phyloP scores from a whole-genome alignment of 345 rosid genomes.

The Mallotus nudiflorus region DNA sequence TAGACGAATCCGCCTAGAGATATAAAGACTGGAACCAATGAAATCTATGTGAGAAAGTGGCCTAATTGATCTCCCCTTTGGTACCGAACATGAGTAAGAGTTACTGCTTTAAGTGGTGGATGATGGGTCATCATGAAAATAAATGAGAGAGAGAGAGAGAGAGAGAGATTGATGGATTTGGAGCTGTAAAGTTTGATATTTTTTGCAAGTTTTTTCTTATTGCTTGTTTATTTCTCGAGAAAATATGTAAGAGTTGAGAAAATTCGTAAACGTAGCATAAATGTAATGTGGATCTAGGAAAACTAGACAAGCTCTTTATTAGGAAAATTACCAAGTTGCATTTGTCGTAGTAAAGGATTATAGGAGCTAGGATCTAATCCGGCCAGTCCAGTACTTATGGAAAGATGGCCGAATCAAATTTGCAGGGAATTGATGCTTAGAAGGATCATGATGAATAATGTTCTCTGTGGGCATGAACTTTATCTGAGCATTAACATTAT shows the following conservation, averaged over 20 bases:
- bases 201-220: too few relatives aligned
- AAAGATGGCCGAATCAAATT: too few relatives aligned
- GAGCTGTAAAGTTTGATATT: too few relatives aligned
- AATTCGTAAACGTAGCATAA: neutral
- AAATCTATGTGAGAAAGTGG: constrained; percentile 87
- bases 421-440: too few relatives aligned
- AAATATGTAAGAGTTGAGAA: neutral
- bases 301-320: too few relatives aligned
- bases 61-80: constrained; percentile 71
- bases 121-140: constrained; percentile 1
- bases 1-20: constrained; percentile 85
- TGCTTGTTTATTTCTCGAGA: constrained; percentile 14
- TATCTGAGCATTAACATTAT: too few relatives aligned
- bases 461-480: too few relatives aligned
- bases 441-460: too few relatives aligned
- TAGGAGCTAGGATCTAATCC: too few relatives aligned
- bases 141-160: neutral
- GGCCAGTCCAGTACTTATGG: too few relatives aligned
- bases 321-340: too few relatives aligned
- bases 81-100: constrained; percentile 87
- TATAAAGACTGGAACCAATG: constrained; percentile 86
- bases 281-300: neutral
- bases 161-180: neutral
- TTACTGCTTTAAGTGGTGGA: constrained; percentile 63
- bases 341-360: too few relatives aligned